A percentile compares a stretch with the other conserved stretches of the same genome.
Conservation (phyloP, 1,284 basidiomycete species). For the Bjerkandera adusta region DNA sequence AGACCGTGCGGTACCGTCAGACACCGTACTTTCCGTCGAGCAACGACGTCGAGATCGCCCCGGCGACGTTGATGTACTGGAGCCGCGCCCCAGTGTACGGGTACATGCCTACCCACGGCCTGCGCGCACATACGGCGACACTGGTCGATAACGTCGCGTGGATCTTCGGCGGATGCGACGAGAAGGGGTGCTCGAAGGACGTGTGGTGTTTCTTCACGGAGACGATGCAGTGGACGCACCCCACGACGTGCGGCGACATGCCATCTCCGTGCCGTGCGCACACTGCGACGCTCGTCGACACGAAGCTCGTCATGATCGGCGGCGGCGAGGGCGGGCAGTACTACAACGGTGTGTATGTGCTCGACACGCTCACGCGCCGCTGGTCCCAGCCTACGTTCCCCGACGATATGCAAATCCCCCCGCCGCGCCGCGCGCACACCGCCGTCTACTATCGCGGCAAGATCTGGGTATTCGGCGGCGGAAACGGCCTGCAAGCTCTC, state of each 20-base stretch:
- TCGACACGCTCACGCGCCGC: slow-evolving; percentile 74
- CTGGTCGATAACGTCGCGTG: slow-evolving; percentile 82
- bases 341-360: slow-evolving; percentile 76
- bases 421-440: slow-evolving; percentile 85
- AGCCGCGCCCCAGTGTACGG: slow-evolving; percentile 83
- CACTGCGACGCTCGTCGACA: slow-evolving; percentile 83
- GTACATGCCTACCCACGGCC: slow-evolving; percentile 64
- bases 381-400: slow-evolving; percentile 58
- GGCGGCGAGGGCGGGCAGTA: slow-evolving; percentile 81
- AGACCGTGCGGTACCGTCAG: slow-evolving; percentile 18
- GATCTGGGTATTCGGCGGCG: slow-evolving; percentile 89
- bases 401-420: slow-evolving; percentile 36
- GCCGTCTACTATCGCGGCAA: slow-evolving; percentile 73
- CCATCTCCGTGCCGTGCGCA: slow-evolving; percentile 87
- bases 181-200: slow-evolving; percentile 72
- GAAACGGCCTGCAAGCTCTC: slow-evolving; percentile 84
- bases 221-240: slow-evolving; percentile 87
- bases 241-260: slow-evolving; percentile 69
- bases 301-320: slow-evolving; percentile 80
- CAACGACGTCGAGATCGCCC: slow-evolving; percentile 52
- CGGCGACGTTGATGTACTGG: slow-evolving; percentile 79
- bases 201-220: slow-evolving; percentile 82
- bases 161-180: slow-evolving; percentile 89
- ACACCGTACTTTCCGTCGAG: slow-evolving; percentile 53
- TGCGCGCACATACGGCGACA: slow-evolving; percentile 85